Base-by-base conservation (phyloP, 805 yeast genomes). In the Candida ipomoeae region DNA sequence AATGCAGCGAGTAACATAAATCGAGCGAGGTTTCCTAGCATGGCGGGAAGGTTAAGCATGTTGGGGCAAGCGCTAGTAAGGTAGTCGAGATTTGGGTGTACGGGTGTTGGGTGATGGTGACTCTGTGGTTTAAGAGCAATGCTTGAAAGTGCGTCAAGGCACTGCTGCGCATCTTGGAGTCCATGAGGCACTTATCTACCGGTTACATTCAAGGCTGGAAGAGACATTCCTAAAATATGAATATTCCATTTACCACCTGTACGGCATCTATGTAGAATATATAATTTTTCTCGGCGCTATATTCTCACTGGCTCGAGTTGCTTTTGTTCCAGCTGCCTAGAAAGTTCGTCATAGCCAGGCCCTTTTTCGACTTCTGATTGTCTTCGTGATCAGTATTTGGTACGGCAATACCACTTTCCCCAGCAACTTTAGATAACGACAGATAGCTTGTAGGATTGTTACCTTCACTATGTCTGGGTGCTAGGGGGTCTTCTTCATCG, bases 351-450 rank as follows among this genome's bases (percentile, higher is more conserved):
- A 57, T 66, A 32, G 76, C 74, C 55, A 66, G 75, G 20, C 66
- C 70, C 46, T 60, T 64, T 35, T 54, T 56, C 14, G 54, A 34
- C 33, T 49, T 46, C 18, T 26, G 41, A 53, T 56, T 49, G 13
- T 51, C 55, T 10, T 56, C 58, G 2, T 40, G 26, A 40, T 32
- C 44, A 21, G 68, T 62, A n/a, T 67, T 54, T 1, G 71, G 64
- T 42, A 62, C 61, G 20, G 60, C 51, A 40, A 70, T 67, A 5
- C 76, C 75, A 51, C 63, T 71, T 44, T 63, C 64, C 31, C 76
- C 82, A 2, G 84, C 83, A 21, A 80, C 81, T 53, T 77, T 80
- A 48, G 78, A 73, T 42, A 78, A 61, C 1, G 80, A 71, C 20
- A 78, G 73, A 54, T 70, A 77, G 48, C 78, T 75, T 20, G 63